Evolutionary conservation across 2,329 filamentous ascomycete species (phyloP), one percentile per base, ranked within the genome.

Genomic region (Pyricularia grisea): DNA sequence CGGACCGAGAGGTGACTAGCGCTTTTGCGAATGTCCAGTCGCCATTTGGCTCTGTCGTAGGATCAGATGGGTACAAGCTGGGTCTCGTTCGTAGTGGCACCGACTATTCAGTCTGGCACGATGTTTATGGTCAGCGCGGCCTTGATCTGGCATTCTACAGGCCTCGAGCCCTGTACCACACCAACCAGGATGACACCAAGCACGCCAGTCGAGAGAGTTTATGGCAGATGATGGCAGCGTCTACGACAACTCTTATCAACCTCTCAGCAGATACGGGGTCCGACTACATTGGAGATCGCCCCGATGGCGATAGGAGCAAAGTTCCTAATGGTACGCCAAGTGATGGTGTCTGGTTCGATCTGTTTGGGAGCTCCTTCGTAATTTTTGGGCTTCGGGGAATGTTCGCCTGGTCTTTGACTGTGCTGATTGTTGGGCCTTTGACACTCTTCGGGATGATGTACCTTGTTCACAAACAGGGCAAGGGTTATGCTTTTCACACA

Each of bases 141-240:
- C 83, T 98, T 60, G 95, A 99, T 77, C 86, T 98, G 70, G 93
- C 95, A 7, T 99, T 98, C 79, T 94, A 92, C 81, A 88, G 89
- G 72, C 94, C 94, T 1, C 86, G 95, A 68, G 87, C 93, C 25
- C 84, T 92, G 69, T 99, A 99, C 75, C 95, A 99, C 76, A 98
- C 94, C 0, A 86, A 92, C 71, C 88, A 97, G 75, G 95, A 99
- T 76, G 92, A 97, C 76, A 84, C 89, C 2, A 87, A 87, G 58
- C 93, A 97, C 78, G 91, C 93, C 0, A 91, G 88, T n/a, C 78
- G 79, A 70, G 80, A 81, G 65, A 89, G 87, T 71, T 79, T 98
- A 25, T 98, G 94, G 94, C 94, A 98, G 77, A 98, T 99, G 95
- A 83, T 99, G 55, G 96, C 92, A 55, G 90, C 90, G 17, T 88